These are phyloP conservation scores for Polyplosphaeria fusca DNA, from an alignment of 495 filamentous ascomycete genomes.

Conservation along the genomic window DNA sequence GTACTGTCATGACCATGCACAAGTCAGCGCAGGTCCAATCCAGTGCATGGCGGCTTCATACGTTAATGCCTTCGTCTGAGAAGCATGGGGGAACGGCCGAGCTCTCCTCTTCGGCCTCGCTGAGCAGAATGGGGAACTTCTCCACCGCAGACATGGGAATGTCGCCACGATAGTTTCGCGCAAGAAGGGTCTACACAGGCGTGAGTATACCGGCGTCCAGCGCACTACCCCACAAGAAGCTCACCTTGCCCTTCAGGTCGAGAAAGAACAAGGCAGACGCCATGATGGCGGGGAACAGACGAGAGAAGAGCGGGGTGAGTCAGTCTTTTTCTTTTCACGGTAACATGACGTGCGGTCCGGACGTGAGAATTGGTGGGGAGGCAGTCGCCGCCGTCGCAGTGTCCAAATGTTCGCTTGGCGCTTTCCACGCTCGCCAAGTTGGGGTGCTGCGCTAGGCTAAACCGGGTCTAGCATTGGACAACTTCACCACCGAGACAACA, in stretches of 20 bases:
- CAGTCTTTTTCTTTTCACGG: no score
- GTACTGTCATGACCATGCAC: no score
- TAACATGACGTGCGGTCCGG: no score
- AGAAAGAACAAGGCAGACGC: constrained; percentile 98
- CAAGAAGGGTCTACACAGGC: constrained; percentile 77
- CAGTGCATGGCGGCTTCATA: constrained; percentile 39
- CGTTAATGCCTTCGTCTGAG: constrained; percentile 97
- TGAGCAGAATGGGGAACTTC: constrained; percentile 94
- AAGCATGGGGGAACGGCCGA: constrained; percentile 98
- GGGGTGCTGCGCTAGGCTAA: no score
- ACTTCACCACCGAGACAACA: neutral
- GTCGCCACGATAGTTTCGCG: constrained; percentile 97
- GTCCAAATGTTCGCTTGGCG: neutral
- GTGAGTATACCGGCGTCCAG: constrained; percentile 34
- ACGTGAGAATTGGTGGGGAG: no score
- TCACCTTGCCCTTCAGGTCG: constrained; percentile 98
- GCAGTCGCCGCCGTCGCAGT: no score
- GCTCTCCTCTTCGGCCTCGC: constrained; percentile 98
- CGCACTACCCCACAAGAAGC: constrained; percentile 26
- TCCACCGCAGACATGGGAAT: constrained; percentile 99
- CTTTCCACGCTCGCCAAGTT: neutral
- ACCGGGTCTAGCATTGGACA: neutral
- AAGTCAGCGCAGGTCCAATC: neutral
- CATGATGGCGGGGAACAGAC: constrained; percentile 54
- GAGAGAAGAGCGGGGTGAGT: no score